These are phyloP conservation scores for Phaffia tasmanica DNA, from an alignment of 768 basidiomycete genomes.

Conservation along the genomic window DNA sequence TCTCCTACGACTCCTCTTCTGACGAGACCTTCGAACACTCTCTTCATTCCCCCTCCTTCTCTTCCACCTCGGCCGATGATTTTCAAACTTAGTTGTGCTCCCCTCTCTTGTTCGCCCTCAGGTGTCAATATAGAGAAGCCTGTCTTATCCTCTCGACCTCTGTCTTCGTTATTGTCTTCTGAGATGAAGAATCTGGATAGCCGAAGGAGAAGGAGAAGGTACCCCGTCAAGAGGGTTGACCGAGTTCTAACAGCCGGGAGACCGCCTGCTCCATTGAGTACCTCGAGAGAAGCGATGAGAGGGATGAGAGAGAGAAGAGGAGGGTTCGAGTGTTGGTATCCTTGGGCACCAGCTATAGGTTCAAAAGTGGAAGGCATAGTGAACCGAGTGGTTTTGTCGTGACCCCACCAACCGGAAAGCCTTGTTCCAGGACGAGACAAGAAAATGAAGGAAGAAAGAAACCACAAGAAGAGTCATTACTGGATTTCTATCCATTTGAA, in stretches of 20 bases:
- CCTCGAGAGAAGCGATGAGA: conserved; percentile 67
- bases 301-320: conserved; percentile 66
- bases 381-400: conserved; percentile 75
- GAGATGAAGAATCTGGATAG: conserved; percentile 56
- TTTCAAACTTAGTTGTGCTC: conserved; percentile 36
- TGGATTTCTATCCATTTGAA: neutral
- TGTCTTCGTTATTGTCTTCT: conserved; percentile 35
- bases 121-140: conserved; percentile 94
- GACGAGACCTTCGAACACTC: conserved; percentile 51
- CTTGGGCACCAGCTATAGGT: conserved; percentile 79
- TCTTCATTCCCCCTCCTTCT: conserved; percentile 72
- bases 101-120: neutral
- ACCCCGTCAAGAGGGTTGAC: conserved; percentile 57
- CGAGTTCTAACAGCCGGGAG: conserved; percentile 57
- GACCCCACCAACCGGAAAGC: conserved; percentile 97
- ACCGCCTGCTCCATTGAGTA: conserved; percentile 70
- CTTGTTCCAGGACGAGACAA: conserved; percentile 41
- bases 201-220: conserved; percentile 55
- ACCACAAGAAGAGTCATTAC: neutral
- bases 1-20: conserved; percentile 77
- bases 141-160: conserved; percentile 25
- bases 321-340: conserved; percentile 94
- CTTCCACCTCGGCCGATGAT: conserved; percentile 44
- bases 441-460: conserved; percentile 24
- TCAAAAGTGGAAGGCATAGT: conserved; percentile 73